Evolutionary conservation across 805 yeast genomes (phyloP).

Genomic region (Metschnikowia colocasiae): DNA sequence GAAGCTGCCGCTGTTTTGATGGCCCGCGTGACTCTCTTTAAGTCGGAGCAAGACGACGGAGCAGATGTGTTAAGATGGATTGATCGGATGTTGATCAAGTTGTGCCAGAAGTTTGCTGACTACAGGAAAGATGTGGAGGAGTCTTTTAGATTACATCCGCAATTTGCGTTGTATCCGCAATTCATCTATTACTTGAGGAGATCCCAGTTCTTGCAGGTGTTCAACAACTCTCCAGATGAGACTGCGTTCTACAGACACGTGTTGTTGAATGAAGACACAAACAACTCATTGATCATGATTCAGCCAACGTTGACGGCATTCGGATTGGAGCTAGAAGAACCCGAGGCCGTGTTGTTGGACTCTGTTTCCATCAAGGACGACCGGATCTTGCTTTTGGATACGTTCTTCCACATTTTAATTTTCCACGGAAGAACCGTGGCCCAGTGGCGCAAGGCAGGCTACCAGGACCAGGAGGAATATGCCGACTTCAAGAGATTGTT

Average conservation of each 20-base stretch:
- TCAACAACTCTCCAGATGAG: constrained; percentile 98
- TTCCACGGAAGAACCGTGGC: constrained; percentile 95
- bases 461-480: constrained; percentile 87
- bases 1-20: constrained; percentile 96
- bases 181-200: constrained; percentile 94
- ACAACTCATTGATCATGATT: constrained; percentile 91
- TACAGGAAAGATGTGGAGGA: constrained; percentile 81
- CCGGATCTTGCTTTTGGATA: constrained; percentile 81
- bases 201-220: constrained; percentile 92
- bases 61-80: constrained; percentile 94
- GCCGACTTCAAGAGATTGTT: constrained; percentile 82
- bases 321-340: constrained; percentile 65
- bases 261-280: constrained; percentile 84
- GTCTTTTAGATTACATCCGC: constrained; percentile 78
- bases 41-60: constrained; percentile 75
- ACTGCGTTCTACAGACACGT: constrained; percentile 95
- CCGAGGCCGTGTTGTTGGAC: constrained; percentile 89
- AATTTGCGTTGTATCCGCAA: constrained; percentile 88
- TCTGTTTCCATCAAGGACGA: constrained; percentile 90
- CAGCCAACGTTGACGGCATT: constrained; percentile 94
- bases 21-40: constrained; percentile 87
- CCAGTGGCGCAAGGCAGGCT: constrained; percentile 93
- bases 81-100: constrained; percentile 83
- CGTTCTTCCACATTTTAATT: constrained; percentile 93
- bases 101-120: constrained; percentile 92